Evolutionary conservation across 805 yeast species (phyloP).

Genomic region (Candida quercuum): DNA sequence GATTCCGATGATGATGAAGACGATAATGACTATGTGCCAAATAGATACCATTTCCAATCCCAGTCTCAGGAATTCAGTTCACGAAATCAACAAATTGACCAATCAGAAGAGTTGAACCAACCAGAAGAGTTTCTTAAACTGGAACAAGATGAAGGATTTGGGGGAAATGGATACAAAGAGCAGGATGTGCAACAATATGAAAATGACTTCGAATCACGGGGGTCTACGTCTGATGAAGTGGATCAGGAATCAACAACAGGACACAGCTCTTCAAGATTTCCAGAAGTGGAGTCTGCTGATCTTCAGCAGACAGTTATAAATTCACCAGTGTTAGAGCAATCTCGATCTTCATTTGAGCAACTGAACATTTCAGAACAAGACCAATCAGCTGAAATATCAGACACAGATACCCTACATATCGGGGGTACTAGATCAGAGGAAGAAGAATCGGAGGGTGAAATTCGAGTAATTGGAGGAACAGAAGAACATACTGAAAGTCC

Average conservation of each 20-base stretch:
- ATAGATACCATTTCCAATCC: background rate
- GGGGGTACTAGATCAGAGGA: conserved; percentile 8
- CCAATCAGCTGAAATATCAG: conserved; percentile 16
- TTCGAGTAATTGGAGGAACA: too few relatives aligned
- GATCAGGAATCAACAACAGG: background rate
- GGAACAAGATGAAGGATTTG: too few relatives aligned
- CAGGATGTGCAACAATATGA: too few relatives aligned
- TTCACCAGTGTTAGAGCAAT: too few relatives aligned
- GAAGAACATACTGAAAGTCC: too few relatives aligned
- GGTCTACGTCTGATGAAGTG: background rate
- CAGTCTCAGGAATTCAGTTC: background rate
- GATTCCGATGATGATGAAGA: too few relatives aligned
- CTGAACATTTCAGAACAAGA: background rate
- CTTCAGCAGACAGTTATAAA: too few relatives aligned
- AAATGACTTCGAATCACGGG: background rate
- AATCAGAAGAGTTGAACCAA: background rate
- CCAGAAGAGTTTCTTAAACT: too few relatives aligned
- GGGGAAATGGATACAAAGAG: too few relatives aligned
- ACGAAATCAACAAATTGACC: background rate
- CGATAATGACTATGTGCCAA: background rate
- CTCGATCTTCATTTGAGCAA: background rate
- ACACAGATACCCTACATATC: conserved; percentile 21
- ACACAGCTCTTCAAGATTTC: background rate
- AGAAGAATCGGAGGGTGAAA: background rate
- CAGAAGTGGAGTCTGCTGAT: background rate